A percentile compares a stretch with the other conserved stretches of the same genome.
phyloP scores from a whole-genome alignment of 2,329 filamentous ascomycete genomes.

The Cytospora piceicola region DNA sequence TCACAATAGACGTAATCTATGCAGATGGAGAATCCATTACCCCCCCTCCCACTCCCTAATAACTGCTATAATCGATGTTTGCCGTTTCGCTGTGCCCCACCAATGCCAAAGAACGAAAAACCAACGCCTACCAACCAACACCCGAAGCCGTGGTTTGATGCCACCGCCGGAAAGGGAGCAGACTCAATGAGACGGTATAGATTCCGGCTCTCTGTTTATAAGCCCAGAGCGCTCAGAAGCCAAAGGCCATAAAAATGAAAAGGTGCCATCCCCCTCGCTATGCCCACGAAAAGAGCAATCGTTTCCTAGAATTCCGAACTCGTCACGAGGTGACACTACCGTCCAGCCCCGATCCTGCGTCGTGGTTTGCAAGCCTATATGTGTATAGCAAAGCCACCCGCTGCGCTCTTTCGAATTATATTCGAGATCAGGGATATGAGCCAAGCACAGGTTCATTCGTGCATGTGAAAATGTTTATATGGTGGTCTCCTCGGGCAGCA shows the following conservation, averaged over 20 bases:
- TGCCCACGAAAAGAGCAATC: conserved; percentile 11
- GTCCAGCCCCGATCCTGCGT: not conserved
- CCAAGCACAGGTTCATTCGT: conserved; percentile 48
- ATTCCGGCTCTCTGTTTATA: not conserved
- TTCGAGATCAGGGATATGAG: conserved; percentile 16
- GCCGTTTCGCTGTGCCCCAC: conserved; percentile 6
- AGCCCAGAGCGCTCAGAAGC: not conserved
- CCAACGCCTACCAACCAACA: conserved; percentile 6
- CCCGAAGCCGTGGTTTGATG: not conserved
- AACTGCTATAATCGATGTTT: conserved; percentile 3
- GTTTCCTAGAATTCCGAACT: not conserved
- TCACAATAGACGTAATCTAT: not conserved
- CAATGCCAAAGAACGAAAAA: conserved; percentile 6
- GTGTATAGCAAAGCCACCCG: not conserved
- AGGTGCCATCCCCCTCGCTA: conserved; percentile 18
- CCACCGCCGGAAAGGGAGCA: not conserved
- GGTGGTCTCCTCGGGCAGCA: conserved; percentile 82
- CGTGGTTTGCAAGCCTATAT: conserved; percentile 14
- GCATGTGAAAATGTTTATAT: conserved; percentile 87
- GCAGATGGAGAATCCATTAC: not conserved
- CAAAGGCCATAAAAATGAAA: conserved; percentile 8
- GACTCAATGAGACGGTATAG: not conserved
- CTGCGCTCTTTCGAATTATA: not conserved
- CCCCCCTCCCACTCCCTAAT: conserved; percentile 2
- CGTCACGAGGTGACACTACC: conserved; percentile 2